Evolutionary conservation across 305 asterid genomes (phyloP).

Genomic region (Fraxinus sp.): DNA sequence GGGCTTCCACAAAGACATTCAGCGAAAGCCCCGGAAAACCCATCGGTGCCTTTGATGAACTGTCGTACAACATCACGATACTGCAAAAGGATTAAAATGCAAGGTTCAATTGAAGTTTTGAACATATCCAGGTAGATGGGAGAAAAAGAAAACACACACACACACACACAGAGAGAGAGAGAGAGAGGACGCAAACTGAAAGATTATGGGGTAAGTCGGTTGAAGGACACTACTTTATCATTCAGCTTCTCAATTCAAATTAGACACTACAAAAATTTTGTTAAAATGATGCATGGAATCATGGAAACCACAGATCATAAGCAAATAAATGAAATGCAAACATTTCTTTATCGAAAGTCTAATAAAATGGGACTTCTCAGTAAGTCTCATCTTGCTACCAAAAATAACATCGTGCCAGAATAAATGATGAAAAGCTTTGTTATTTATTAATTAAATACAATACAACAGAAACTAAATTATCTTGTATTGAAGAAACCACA

Average conservation of each 20-base stretch:
- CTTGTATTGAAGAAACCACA: background rate
- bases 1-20: constrained; percentile 99
- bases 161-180: too few species aligned
- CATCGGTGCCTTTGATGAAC: constrained; percentile 96
- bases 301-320: background rate
- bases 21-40: constrained; percentile 96
- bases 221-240: background rate
- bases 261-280: background rate
- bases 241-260: background rate
- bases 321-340: constrained; percentile 1
- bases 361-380: background rate
- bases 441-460: background rate
- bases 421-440: background rate
- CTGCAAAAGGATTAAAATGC: constrained; percentile 43
- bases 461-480: background rate
- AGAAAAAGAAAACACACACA: background rate
- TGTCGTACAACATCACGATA: constrained; percentile 88
- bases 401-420: background rate
- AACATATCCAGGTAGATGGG: background rate
- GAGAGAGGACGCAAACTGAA: background rate
- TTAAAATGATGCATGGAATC: background rate
- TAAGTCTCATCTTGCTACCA: background rate
- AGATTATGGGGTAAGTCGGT: constrained; percentile 12
- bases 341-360: background rate
- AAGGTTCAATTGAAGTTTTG: background rate